Conservation (phyloP, 1,284 basidiomycete genomes). For the Cryptococcus neoformans region DNA sequence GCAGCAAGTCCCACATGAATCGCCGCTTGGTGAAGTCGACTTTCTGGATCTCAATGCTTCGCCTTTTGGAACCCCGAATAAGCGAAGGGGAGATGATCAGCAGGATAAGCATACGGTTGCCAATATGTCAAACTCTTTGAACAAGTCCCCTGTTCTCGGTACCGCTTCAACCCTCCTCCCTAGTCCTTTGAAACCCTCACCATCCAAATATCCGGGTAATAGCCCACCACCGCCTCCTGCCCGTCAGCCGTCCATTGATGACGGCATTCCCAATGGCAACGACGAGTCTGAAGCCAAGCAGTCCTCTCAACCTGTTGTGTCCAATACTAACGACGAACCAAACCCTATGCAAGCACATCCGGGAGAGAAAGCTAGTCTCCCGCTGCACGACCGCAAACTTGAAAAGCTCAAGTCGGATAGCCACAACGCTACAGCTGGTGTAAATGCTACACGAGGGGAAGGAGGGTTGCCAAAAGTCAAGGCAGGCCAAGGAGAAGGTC, state of each 20-base stretch:
- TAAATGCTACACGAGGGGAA: conserved; percentile 45
- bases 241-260: conserved; percentile 4
- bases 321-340: conserved; percentile 18
- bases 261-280: not conserved
- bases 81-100: not conserved
- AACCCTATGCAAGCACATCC: conserved; percentile 37
- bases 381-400: conserved; percentile 26
- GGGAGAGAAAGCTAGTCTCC: conserved; percentile 24
- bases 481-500: conserved; percentile 56
- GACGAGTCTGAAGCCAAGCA: conserved; percentile 10
- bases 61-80: not conserved
- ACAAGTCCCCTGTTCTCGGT: not conserved
- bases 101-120: not conserved
- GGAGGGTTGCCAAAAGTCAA: conserved; percentile 55
- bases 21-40: conserved; percentile 38
- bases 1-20: conserved; percentile 19
- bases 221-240: conserved; percentile 6
- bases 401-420: too few relatives aligned
- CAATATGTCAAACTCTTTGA: not conserved
- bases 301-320: conserved; percentile 5
- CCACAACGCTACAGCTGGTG: not conserved
- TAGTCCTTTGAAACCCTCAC: conserved; percentile 22
- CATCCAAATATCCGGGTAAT: not conserved
- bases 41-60: conserved; percentile 47
- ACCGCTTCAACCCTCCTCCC: conserved; percentile 11